Evolutionary conservation across 306 rosid genomes (phyloP).

Genomic region (Cucurbita maxima): DNA sequence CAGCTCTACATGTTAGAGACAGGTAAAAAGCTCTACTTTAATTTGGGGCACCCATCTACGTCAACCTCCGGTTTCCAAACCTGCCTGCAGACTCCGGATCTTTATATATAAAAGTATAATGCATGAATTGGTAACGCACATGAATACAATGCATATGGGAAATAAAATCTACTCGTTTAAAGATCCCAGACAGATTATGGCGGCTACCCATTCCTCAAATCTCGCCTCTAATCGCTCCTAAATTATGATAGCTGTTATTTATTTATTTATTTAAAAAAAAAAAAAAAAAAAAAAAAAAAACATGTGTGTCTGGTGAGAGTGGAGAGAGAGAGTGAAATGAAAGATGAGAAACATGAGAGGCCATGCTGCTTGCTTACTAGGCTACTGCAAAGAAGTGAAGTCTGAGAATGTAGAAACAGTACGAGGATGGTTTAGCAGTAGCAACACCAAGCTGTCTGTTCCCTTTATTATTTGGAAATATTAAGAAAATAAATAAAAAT

Average conservation of each 20-base stretch:
- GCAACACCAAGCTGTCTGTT: background rate
- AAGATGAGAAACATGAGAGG: background rate
- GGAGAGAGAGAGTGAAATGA: background rate
- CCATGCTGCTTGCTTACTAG: background rate
- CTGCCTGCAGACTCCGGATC: background rate
- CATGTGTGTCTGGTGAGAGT: background rate
- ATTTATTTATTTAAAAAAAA: too few species aligned
- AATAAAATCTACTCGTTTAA: constrained; percentile 18
- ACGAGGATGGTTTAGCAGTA: background rate
- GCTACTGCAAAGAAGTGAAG: background rate
- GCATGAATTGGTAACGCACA: background rate
- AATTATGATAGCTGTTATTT: background rate
- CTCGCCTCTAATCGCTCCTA: constrained; percentile 82
- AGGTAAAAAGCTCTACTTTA: background rate
- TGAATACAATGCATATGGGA: background rate
- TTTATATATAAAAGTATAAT: background rate
- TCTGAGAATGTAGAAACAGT: background rate
- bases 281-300: background rate
- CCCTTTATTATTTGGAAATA: background rate
- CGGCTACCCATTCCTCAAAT: constrained; percentile 62
- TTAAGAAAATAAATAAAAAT: background rate
- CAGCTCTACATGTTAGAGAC: background rate
- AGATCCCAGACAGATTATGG: constrained; percentile 31
- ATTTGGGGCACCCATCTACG: background rate
- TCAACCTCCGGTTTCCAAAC: background rate